Evolutionary conservation across 345 rosid genomes (phyloP).

Genomic region (Populus alba): DNA sequence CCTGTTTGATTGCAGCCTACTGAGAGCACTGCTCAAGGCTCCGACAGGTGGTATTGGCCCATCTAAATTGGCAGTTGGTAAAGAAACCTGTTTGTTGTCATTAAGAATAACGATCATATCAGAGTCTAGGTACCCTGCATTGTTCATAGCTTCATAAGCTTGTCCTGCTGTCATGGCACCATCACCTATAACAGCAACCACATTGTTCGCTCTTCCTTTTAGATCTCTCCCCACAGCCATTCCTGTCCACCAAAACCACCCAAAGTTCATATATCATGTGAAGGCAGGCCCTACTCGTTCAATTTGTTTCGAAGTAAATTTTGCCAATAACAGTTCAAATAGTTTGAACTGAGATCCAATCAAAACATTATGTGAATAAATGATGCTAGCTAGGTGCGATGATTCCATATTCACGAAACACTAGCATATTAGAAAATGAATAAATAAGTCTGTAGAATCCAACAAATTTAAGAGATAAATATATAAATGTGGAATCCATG

Average conservation of each 20-base stretch:
- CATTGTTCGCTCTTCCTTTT: conserved; percentile 67
- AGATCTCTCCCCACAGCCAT: conserved; percentile 97
- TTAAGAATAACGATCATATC: conserved; percentile 97
- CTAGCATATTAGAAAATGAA: not conserved
- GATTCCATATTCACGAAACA: too few species aligned
- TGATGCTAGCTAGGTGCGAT: not conserved
- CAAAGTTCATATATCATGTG: not conserved
- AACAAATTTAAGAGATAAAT: not conserved
- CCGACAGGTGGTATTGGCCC: conserved; percentile 97
- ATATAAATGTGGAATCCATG: not conserved
- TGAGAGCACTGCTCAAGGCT: conserved; percentile 96
- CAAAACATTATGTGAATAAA: not conserved
- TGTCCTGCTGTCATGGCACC: conserved; percentile 99
- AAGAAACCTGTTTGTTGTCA: conserved; percentile 95
- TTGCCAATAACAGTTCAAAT: not conserved
- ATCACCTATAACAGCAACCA: conserved; percentile 86
- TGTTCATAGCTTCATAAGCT: conserved; percentile 99
- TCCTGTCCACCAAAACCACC: conserved; percentile 43
- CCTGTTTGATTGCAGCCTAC: conserved; percentile 84
- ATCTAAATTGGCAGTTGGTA: conserved; percentile 90
- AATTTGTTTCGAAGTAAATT: not conserved
- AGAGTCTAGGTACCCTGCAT: conserved; percentile 90
- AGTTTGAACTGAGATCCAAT: not conserved
- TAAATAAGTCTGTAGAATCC: not conserved
- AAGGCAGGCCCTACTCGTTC: not conserved